These are phyloP conservation scores for Nigrospora osmanthi DNA, from an alignment of 2,329 filamentous ascomycete genomes.

Conservation along the genomic window DNA sequence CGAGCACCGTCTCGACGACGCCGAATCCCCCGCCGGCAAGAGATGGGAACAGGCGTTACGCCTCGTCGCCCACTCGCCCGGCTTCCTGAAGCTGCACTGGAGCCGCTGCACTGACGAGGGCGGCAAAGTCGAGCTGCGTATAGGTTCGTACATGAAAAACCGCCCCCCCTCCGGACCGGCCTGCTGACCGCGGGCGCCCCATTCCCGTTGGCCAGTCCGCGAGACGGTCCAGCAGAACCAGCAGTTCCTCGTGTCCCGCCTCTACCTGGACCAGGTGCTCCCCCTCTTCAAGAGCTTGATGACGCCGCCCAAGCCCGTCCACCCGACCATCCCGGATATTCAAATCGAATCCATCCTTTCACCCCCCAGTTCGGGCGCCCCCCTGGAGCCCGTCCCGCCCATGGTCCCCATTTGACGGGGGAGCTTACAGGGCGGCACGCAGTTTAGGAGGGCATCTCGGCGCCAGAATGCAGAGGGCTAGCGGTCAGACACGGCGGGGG, in stretches of 20 bases:
- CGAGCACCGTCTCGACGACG: constrained; percentile 1
- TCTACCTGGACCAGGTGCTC: not conserved
- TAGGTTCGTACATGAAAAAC: not conserved
- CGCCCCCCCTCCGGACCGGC: not conserved
- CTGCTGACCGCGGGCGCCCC: no score
- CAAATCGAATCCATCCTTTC: not conserved
- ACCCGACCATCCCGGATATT: constrained; percentile 1
- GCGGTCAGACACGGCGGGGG: no score
- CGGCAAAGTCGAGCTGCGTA: not conserved
- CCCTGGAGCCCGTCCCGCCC: no score
- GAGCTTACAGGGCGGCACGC: no score
- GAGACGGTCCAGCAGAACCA: not conserved
- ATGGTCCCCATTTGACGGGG: no score
- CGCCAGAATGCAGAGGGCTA: no score
- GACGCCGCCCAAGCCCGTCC: not conserved
- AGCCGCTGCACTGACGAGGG: not conserved
- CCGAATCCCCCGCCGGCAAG: not conserved
- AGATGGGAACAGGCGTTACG: not conserved
- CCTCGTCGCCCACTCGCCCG: not conserved
- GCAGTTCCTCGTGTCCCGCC: not conserved
- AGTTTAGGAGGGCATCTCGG: no score
- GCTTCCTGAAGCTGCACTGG: constrained; percentile 1
- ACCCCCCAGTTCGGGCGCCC: no score
- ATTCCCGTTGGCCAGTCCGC: not conserved
- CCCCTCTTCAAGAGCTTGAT: constrained; percentile 1